Conservation (phyloP, 106 monocot species). For the Dendrobium nobile region DNA sequence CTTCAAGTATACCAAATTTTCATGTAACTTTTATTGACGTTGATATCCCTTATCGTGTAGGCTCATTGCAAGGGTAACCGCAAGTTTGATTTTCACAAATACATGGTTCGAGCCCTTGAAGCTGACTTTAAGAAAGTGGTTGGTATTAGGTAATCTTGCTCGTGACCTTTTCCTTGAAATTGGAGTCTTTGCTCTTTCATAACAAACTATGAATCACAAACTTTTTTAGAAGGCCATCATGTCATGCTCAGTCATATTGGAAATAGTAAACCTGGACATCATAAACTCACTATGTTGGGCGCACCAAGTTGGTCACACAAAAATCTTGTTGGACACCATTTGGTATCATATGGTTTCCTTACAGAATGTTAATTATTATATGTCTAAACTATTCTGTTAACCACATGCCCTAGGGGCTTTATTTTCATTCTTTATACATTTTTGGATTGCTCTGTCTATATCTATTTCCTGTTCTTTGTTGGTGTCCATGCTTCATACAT, state of each 20-base stretch:
- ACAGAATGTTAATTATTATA: not conserved
- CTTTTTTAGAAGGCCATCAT: not conserved
- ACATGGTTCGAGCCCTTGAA: slow-evolving; percentile 59
- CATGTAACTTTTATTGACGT: not conserved
- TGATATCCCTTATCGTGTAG: slow-evolving; percentile 11
- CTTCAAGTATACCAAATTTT: not conserved
- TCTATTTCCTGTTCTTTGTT: not conserved
- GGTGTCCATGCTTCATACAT: not conserved
- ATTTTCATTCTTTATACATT: not conserved
- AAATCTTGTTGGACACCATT: not conserved
- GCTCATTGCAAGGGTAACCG: slow-evolving; percentile 43
- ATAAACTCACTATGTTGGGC: not conserved
- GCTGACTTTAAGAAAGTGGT: slow-evolving; percentile 71
- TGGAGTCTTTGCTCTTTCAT: not conserved
- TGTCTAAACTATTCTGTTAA: not conserved
- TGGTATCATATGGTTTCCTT: not conserved
- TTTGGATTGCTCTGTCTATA: not conserved
- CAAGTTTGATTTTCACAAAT: slow-evolving; percentile 62
- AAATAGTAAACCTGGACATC: not conserved
- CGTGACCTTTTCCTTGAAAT: not conserved
- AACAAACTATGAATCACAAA: not conserved
- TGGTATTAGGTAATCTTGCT: slow-evolving; percentile 41
- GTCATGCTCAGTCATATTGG: not conserved
- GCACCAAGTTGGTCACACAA: not conserved
- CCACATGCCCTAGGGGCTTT: not conserved